Evolutionary conservation across 2,329 filamentous ascomycete genomes (phyloP).

Genomic region (Stachybotrys echinatus): DNA sequence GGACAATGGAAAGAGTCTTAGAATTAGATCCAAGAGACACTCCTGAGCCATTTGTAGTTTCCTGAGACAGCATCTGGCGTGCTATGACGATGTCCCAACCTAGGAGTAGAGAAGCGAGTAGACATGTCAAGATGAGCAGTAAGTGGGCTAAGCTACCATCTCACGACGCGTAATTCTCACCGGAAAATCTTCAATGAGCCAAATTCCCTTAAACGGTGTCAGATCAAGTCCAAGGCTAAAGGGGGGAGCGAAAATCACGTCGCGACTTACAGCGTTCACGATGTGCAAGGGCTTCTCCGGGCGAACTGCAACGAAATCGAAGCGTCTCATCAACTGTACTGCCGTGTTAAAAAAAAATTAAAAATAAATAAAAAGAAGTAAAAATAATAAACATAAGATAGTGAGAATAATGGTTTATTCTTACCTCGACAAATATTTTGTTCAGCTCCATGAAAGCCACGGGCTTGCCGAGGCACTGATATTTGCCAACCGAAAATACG

Average conservation of each 20-base stretch:
- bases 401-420: slow-evolving; percentile 3
- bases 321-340: not conserved
- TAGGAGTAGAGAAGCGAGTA: too few species aligned
- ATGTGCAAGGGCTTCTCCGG: not conserved
- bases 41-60: too few species aligned
- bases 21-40: too few species aligned
- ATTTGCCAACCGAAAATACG: slow-evolving; percentile 36
- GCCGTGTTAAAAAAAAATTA: not conserved
- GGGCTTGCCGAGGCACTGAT: slow-evolving; percentile 35
- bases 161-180: not conserved
- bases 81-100: too few species aligned
- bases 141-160: too few species aligned
- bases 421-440: slow-evolving; percentile 36
- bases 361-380: too few species aligned
- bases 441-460: slow-evolving; percentile 37
- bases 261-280: not conserved
- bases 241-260: not conserved
- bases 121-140: too few species aligned
- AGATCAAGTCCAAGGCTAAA: not conserved
- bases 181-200: not conserved
- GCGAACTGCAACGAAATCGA: not conserved
- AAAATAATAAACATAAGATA: not conserved
- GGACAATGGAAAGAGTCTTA: too few species aligned
- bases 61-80: too few species aligned
- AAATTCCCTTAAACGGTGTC: not conserved